Conservation (phyloP, 371 early-diverging fungal genomes). For the Rhizopus microsporus region DNA sequence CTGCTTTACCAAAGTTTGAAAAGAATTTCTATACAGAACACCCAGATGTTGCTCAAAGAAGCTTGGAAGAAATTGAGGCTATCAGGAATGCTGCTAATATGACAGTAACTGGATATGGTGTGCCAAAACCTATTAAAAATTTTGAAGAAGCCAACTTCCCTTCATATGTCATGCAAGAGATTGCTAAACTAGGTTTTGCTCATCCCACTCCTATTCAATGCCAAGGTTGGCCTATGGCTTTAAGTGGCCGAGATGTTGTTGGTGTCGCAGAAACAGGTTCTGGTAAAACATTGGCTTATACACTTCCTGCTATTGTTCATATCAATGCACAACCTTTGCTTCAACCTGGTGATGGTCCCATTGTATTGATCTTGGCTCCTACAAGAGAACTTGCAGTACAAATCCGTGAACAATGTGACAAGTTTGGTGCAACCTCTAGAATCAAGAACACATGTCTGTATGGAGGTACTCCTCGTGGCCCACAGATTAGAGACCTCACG, state of each 20-base stretch:
- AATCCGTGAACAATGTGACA: constrained; percentile 91
- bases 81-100: constrained; percentile 71
- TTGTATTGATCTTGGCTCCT: constrained; percentile 92
- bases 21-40: constrained; percentile 94
- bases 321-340: constrained; percentile 97
- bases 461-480: constrained; percentile 96
- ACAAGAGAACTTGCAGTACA: constrained; percentile 95
- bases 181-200: constrained; percentile 83
- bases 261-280: constrained; percentile 99
- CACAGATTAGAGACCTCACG: constrained; percentile 90
- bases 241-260: constrained; percentile 97
- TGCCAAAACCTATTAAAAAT: constrained; percentile 80
- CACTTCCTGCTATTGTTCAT: constrained; percentile 97
- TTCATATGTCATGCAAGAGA: constrained; percentile 82
- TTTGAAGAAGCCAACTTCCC: constrained; percentile 89
- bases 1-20: constrained; percentile 77
- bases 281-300: constrained; percentile 98
- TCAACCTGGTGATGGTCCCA: constrained; percentile 96
- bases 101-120: constrained; percentile 69
- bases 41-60: constrained; percentile 60
- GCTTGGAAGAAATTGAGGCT: constrained; percentile 60
- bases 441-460: constrained; percentile 95
- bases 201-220: constrained; percentile 98
- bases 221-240: constrained; percentile 99
- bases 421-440: constrained; percentile 85